A percentile compares a stretch with the other conserved stretches of the same genome.
Conservation (phyloP, 306 rosid genomes). For the Quercus gilva region DNA sequence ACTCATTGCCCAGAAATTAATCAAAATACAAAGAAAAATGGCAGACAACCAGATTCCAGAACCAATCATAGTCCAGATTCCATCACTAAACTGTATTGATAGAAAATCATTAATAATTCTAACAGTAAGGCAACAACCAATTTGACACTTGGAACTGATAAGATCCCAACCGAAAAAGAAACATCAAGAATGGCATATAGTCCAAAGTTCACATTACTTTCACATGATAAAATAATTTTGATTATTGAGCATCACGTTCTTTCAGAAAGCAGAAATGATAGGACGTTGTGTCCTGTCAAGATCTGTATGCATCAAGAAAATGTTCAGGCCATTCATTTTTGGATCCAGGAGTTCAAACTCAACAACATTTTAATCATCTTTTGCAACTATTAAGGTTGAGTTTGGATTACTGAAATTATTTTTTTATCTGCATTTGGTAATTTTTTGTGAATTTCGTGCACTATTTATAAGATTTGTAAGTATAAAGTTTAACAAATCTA, state of each 20-base stretch:
- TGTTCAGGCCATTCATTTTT: too few relatives aligned
- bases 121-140: neutral
- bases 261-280: constrained; percentile 1
- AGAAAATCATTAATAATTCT: neutral
- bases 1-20: too few relatives aligned
- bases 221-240: constrained; percentile 9
- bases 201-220: constrained; percentile 20
- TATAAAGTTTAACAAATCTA: too few relatives aligned
- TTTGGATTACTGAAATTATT: too few relatives aligned
- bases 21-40: neutral
- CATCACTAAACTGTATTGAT: neutral
- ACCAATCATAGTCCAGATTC: constrained; percentile 9
- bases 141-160: neutral
- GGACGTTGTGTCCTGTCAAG: neutral
- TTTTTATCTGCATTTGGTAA: too few relatives aligned
- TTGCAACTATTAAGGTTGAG: too few relatives aligned
- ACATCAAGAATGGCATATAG: neutral
- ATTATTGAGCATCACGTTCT: neutral
- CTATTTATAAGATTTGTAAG: too few relatives aligned
- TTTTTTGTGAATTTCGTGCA: too few relatives aligned
- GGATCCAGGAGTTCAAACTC: too few relatives aligned
- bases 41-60: neutral
- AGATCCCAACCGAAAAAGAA: neutral
- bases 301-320: neutral
- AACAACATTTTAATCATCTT: too few relatives aligned